phyloP scores from a whole-genome alignment of 768 basidiomycete genomes.

The Tricholoma saponaceum region DNA sequence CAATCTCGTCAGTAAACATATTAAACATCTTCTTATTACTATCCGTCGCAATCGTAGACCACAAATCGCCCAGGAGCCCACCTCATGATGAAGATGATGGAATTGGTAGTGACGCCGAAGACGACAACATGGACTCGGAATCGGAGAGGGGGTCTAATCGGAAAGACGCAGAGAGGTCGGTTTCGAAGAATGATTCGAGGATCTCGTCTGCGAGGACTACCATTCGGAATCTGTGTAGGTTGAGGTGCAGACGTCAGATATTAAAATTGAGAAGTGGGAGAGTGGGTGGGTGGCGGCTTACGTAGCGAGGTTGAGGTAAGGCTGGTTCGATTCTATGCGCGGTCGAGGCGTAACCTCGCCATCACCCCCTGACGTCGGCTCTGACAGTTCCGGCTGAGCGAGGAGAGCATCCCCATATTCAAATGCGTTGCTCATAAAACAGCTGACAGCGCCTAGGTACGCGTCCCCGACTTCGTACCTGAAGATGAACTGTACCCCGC shows the following conservation, averaged over 20 bases:
- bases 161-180: conserved; percentile 88
- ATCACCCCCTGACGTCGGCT: conserved; percentile 23
- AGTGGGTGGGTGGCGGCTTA: conserved; percentile 25
- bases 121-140: no score
- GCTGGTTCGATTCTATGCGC: conserved; percentile 69
- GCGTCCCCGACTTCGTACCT: conserved; percentile 95
- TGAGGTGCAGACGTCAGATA: background rate
- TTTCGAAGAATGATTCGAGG: conserved; percentile 94
- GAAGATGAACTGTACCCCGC: conserved; percentile 83
- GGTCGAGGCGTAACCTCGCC: conserved; percentile 35
- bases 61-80: conserved; percentile 76
- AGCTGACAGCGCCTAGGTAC: conserved; percentile 92
- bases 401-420: conserved; percentile 96
- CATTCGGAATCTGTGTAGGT: conserved; percentile 84
- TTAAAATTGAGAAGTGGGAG: background rate
- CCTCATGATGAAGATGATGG: conserved; percentile 39
- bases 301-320: conserved; percentile 91
- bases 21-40: no score
- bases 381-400: conserved; percentile 46
- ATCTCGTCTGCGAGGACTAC: conserved; percentile 96
- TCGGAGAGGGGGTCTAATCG: conserved; percentile 68
- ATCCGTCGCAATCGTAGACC: no score
- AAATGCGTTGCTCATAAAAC: conserved; percentile 97
- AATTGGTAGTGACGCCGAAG: no score
- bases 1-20: no score